Conservation (phyloP, 208 protist genomes). For the Trypanosoma conorhini region DNA sequence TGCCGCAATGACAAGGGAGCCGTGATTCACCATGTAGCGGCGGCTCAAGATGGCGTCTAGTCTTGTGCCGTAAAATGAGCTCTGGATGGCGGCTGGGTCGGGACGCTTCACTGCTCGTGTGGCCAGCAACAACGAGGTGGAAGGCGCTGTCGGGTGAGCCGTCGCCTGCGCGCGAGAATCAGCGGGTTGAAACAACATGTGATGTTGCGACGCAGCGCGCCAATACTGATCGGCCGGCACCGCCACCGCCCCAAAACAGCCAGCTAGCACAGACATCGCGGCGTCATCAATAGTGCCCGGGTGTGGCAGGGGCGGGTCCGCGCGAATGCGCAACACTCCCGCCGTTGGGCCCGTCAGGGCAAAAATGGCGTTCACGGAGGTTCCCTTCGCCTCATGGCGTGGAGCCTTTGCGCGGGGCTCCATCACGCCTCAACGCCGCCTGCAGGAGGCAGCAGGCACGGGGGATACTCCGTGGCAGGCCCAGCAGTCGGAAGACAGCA, state of each 20-base stretch:
- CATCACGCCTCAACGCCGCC: constrained; percentile 11
- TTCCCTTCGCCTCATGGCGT: constrained; percentile 6
- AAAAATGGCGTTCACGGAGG: constrained; percentile 71
- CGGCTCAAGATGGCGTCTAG: constrained; percentile 54
- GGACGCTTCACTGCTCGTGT: constrained; percentile 27
- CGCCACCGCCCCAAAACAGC: constrained; percentile 45
- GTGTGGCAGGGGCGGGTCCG: constrained; percentile 19
- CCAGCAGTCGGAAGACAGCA: neutral
- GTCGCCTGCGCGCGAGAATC: neutral
- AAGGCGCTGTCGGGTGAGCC: neutral
- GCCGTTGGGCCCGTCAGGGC: constrained; percentile 55
- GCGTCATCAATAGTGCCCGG: constrained; percentile 37
- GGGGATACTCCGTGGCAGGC: neutral
- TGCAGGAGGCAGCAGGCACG: neutral
- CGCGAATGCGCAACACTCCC: constrained; percentile 36
- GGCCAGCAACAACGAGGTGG: neutral
- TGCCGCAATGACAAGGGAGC: constrained; percentile 46
- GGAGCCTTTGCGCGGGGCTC: constrained; percentile 8
- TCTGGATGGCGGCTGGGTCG: constrained; percentile 37
- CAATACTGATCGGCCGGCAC: constrained; percentile 77
- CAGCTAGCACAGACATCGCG: constrained; percentile 30
- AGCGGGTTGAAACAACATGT: constrained; percentile 4
- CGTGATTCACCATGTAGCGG: constrained; percentile 43
- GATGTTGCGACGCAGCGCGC: constrained; percentile 35
- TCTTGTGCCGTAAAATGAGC: constrained; percentile 65